Percentiles rank a stretch among this genome's conserved stretches.
phyloP scores from a whole-genome alignment of 306 rosid genomes.

The Sphenostylis stenocarpa region DNA sequence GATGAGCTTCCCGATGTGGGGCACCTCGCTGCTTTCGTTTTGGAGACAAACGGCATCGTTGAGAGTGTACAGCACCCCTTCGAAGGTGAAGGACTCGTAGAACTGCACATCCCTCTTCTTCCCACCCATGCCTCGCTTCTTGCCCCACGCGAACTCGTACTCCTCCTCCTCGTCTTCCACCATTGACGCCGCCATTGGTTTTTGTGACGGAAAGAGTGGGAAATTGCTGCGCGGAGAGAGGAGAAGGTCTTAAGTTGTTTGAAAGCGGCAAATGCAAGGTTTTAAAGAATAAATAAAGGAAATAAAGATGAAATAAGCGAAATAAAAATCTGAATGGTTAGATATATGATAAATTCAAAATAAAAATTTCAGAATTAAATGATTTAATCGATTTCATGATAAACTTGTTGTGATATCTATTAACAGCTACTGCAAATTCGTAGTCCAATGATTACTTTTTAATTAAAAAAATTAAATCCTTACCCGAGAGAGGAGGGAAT shows the following conservation, averaged over 20 bases:
- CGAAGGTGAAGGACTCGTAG: conserved; percentile 66
- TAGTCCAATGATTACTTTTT: too few species aligned
- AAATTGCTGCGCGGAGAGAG: neutral
- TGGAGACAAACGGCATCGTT: conserved; percentile 64
- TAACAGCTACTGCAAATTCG: too few species aligned
- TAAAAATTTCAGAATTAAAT: too few species aligned
- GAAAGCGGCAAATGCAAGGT: too few species aligned
- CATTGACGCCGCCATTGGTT: conserved; percentile 42
- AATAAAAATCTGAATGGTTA: too few species aligned
- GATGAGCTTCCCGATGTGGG: conserved; percentile 62
- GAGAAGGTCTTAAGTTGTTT: neutral
- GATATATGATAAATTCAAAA: too few species aligned
- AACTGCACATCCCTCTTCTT: conserved; percentile 51
- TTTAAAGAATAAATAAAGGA: too few species aligned
- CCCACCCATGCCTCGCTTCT: conserved; percentile 55
- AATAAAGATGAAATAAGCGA: too few species aligned
- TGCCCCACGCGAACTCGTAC: conserved; percentile 59
- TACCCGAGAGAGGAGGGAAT: too few species aligned
- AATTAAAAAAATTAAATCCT: too few species aligned
- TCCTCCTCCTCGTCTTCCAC: conserved; percentile 29
- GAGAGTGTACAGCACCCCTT: conserved; percentile 51
- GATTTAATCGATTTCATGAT: too few species aligned
- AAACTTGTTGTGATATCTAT: too few species aligned
- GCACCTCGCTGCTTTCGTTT: conserved; percentile 49
- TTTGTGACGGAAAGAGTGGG: neutral